Evolutionary conservation across 305 asterid genomes (phyloP).

Genomic region (Rubia occidens): DNA sequence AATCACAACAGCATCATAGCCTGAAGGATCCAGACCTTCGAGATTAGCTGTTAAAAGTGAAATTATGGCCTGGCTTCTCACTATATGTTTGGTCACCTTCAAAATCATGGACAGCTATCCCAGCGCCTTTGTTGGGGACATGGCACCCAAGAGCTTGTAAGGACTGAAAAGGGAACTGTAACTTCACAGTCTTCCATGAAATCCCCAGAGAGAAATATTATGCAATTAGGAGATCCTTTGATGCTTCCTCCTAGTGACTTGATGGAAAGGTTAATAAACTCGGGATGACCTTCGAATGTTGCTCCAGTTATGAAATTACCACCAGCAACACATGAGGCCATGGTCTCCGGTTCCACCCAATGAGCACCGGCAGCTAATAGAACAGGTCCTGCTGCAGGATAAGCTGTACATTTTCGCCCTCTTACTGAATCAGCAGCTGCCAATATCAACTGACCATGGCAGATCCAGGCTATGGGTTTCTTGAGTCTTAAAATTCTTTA

Average conservation of each 20-base stretch:
- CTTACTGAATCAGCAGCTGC: conserved; percentile 65
- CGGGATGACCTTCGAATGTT: conserved; percentile 76
- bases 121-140: conserved; percentile 60
- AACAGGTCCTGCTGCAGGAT: conserved; percentile 55
- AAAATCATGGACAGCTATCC: conserved; percentile 87
- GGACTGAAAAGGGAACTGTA: conserved; percentile 84
- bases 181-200: conserved; percentile 97
- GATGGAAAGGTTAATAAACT: conserved; percentile 63
- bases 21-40: conserved; percentile 45
- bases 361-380: conserved; percentile 78
- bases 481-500: conserved; percentile 35
- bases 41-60: conserved; percentile 57
- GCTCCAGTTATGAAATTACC: conserved; percentile 76
- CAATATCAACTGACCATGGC: conserved; percentile 86
- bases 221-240: too few relatives aligned
- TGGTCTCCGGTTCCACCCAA: conserved; percentile 76
- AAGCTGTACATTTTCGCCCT: conserved; percentile 78
- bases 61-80: conserved; percentile 93
- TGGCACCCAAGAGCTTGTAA: conserved; percentile 81
- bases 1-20: conserved; percentile 81
- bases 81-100: conserved; percentile 97
- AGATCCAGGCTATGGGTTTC: conserved; percentile 68
- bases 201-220: too few relatives aligned
- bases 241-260: conserved; percentile 77
- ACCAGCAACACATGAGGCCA: conserved; percentile 64